phyloP scores from a whole-genome alignment of 331 rosid genomes.

The Arachis monticola region DNA sequence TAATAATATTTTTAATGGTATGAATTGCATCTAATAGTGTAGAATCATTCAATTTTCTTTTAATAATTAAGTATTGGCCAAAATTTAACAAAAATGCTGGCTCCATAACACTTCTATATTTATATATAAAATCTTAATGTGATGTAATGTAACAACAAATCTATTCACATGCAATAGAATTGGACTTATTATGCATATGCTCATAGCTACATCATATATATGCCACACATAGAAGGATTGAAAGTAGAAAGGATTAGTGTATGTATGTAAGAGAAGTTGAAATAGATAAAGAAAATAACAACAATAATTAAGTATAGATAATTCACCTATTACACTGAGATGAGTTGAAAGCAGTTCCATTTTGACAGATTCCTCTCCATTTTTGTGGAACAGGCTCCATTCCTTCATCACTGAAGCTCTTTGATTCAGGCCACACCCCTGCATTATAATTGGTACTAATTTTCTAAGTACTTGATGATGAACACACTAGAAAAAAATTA shows the following conservation, averaged over 20 bases:
- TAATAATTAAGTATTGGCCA: no score
- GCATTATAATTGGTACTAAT: not conserved
- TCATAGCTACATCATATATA: not conserved
- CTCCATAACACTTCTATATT: no score
- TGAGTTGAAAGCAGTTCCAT: slow-evolving; percentile 71
- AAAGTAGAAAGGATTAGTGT: not conserved
- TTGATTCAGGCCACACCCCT: slow-evolving; percentile 98
- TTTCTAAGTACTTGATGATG: no score
- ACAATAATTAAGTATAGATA: no score
- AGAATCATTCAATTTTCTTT: no score
- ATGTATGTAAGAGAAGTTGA: not conserved
- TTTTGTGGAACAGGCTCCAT: slow-evolving; percentile 84
- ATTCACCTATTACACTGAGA: slow-evolving; percentile 81
- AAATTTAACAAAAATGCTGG: no score
- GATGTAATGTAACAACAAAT: slow-evolving; percentile 1
- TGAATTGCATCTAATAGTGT: no score
- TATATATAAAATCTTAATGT: no score
- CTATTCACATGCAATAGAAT: not conserved
- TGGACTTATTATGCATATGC: slow-evolving; percentile 13
- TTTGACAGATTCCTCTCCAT: slow-evolving; percentile 94
- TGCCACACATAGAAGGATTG: not conserved
- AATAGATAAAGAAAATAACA: not conserved
- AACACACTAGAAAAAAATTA: no score
- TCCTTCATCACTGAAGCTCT: slow-evolving; percentile 87
- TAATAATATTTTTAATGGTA: no score